phyloP scores from a whole-genome alignment of 2,329 filamentous ascomycete species.

The Aspergillus clavatus region DNA sequence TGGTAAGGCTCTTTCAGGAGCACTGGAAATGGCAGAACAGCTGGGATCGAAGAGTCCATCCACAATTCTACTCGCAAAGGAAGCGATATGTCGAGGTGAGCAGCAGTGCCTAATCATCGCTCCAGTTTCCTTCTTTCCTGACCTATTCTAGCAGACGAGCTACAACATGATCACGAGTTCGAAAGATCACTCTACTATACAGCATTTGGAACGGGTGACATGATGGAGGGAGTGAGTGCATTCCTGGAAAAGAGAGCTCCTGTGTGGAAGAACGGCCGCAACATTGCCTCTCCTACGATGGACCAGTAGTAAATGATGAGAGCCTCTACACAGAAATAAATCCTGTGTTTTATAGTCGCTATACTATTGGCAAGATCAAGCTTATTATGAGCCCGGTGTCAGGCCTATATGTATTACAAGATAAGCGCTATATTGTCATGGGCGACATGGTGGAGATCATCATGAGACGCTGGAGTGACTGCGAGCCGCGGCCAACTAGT shows the following conservation, averaged over 20 bases:
- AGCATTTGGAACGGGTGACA: constrained; percentile 7
- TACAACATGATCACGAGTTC: constrained; percentile 5
- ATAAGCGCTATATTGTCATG: no score
- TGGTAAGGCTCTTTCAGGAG: constrained; percentile 1
- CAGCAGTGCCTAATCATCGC: not conserved
- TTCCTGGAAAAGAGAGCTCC: constrained; percentile 8
- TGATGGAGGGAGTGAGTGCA: constrained; percentile 6
- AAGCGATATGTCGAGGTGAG: constrained; percentile 9
- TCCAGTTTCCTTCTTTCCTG: not conserved
- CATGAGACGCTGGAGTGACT: no score
- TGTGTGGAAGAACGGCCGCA: no score
- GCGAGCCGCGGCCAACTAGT: no score
- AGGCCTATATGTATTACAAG: no score
- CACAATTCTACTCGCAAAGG: constrained; percentile 6
- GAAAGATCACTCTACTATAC: constrained; percentile 8
- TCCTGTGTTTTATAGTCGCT: no score
- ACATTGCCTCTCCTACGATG: no score
- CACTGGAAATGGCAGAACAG: constrained; percentile 3
- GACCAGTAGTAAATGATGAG: no score
- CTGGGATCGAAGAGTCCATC: constrained; percentile 4
- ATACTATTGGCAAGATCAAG: no score
- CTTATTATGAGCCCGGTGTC: no score
- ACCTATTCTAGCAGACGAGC: constrained; percentile 1
- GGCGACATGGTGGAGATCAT: no score
- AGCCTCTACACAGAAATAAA: no score